These are phyloP conservation scores for Ceratocystis cubensis DNA, from an alignment of 2,329 filamentous ascomycete genomes.

Conservation along the genomic window DNA sequence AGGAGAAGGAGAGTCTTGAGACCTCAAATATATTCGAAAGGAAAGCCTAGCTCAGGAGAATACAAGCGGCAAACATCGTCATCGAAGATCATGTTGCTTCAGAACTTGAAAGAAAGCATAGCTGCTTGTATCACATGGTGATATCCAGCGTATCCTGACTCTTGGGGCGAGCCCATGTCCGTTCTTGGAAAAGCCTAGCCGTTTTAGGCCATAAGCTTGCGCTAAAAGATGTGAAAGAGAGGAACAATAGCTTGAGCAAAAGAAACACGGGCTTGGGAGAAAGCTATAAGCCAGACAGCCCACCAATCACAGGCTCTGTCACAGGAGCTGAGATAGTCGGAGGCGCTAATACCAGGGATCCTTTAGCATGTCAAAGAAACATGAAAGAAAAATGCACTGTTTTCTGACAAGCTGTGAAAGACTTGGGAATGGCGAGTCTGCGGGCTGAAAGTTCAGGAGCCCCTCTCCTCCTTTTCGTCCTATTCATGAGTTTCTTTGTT, in stretches of 20 bases:
- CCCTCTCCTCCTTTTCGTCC: no score
- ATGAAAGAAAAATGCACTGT: no score
- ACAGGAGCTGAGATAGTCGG: no score
- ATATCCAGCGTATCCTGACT: slow-evolving; percentile 11
- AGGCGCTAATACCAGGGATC: no score
- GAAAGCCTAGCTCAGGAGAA: neutral
- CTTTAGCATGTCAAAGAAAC: no score
- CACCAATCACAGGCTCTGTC: no score
- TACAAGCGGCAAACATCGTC: neutral
- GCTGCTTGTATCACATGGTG: slow-evolving; percentile 1
- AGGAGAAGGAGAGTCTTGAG: neutral
- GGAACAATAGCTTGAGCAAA: neutral
- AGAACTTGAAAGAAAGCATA: neutral
- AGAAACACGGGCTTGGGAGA: neutral
- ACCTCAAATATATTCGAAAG: neutral
- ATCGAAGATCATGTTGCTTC: neutral
- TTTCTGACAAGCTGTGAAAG: no score
- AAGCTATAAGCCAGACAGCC: neutral
- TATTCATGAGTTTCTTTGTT: no score
- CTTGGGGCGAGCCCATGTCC: slow-evolving; percentile 5
- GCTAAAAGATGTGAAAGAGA: neutral
- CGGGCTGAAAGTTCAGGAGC: no score
- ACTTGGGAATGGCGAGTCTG: no score
- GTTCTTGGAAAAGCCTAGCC: neutral
- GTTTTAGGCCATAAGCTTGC: neutral